Evolutionary conservation across 805 yeast genomes (phyloP), one percentile per base, ranked within the genome.

Genomic region (Torulaspora franciscae): DNA sequence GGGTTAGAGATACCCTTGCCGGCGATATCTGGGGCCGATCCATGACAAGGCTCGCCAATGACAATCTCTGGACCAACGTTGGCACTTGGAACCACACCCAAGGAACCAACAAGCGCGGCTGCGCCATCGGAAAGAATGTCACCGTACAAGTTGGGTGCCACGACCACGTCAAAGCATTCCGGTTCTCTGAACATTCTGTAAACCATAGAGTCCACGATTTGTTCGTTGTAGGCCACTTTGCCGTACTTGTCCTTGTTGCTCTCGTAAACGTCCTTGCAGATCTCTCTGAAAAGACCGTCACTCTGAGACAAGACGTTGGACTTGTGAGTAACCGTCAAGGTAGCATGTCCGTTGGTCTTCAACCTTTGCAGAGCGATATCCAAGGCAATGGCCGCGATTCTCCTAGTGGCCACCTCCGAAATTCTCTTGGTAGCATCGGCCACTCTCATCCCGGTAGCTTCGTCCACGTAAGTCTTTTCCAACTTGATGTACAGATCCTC

Each of bases 181-280:
- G 99, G 99, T 70, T 93, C 97, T 70, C 98, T 83, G 81, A 93
- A 93, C 93, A 93, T 80, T 69, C 96, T 80, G 80, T 93, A 93
- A 46, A 93, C 99, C 99, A 93, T 93, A 10, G 97, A 90, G 73
- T 93, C 99, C 37, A 93, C 98, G 66, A 93, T 91, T 74, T 93
- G 99, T 73, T 93, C 98, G 66, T 85, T 85, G 68, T 87, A 77
- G 37, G 72, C 76, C 46, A 93, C 74, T 8, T 77, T 64, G 27
- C 73, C 73, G 67, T 77, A 90, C 58, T 73, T 71, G 30, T 72
- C 80, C 42, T 69, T 69, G 67, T 81, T 75, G 47, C 77, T 71
- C 52, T 76, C 72, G 55, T 68, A 71, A 38, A 67, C 64, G 33
- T 67, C 67, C 52, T 68, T 67, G 49, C 73, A 62, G 32, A 93